phyloP scores from a whole-genome alignment of 2,329 filamentous ascomycete species.

The Fusarium sp. region DNA sequence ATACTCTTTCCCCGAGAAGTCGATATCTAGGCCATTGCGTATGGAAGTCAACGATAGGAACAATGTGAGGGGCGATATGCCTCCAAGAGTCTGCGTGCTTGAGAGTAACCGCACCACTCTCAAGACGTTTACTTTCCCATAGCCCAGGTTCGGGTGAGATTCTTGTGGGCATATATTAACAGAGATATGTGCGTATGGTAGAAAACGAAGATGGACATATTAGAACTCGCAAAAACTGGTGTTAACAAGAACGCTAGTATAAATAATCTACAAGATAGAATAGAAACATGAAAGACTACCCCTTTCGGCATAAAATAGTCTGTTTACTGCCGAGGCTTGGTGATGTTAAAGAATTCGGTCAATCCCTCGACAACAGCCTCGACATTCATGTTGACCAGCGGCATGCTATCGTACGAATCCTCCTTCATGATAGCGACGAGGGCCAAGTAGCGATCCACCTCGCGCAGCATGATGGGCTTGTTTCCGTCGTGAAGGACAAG shows the following conservation, averaged over 20 bases:
- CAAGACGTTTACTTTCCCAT: slow-evolving; percentile 58
- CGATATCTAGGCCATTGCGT: slow-evolving; percentile 52
- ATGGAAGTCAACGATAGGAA: slow-evolving; percentile 64
- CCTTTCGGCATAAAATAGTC: background rate
- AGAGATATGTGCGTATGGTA: background rate
- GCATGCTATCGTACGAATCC: slow-evolving; percentile 84
- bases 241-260: slow-evolving; percentile 35
- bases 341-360: slow-evolving; percentile 81
- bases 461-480: slow-evolving; percentile 73
- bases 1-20: slow-evolving; percentile 45
- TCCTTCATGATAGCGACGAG: slow-evolving; percentile 90
- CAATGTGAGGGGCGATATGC: slow-evolving; percentile 58
- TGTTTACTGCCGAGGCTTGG: slow-evolving; percentile 62
- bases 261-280: slow-evolving; percentile 36
- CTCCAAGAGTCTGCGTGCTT: slow-evolving; percentile 63
- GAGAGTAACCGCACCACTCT: slow-evolving; percentile 60
- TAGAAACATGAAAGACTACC: background rate
- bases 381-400: slow-evolving; percentile 87
- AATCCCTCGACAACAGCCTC: slow-evolving; percentile 83
- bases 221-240: slow-evolving; percentile 5
- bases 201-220: background rate
- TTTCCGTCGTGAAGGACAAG: slow-evolving; percentile 74
- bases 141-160: background rate
- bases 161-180: background rate
- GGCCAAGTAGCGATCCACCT: slow-evolving; percentile 80